Conservation (phyloP, 2,329 filamentous ascomycete genomes). For the Colletotrichum liriopes region DNA sequence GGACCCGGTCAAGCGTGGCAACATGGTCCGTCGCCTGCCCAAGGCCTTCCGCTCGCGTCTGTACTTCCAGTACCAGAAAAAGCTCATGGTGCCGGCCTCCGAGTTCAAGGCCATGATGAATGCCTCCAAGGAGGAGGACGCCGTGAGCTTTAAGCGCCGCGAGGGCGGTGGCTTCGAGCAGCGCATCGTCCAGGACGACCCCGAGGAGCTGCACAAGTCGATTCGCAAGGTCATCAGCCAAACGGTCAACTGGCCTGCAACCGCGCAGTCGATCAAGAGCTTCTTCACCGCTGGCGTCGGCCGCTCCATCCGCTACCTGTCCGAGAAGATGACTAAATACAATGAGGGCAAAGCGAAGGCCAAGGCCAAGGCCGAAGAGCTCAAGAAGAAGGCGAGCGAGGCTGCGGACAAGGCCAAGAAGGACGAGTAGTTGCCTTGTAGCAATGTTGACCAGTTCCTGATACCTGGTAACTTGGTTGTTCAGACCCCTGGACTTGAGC, state of each 20-base stretch:
- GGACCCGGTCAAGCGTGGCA: slow-evolving; percentile 90
- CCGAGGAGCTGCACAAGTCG: slow-evolving; percentile 76
- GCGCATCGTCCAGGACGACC: slow-evolving; percentile 81
- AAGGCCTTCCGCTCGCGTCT: slow-evolving; percentile 88
- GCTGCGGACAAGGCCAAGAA: slow-evolving; percentile 20
- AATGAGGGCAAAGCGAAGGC: slow-evolving; percentile 59
- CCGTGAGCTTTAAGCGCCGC: slow-evolving; percentile 77
- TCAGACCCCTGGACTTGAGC: background rate
- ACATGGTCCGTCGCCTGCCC: slow-evolving; percentile 95
- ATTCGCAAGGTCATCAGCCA: slow-evolving; percentile 85
- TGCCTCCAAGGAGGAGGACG: slow-evolving; percentile 79
- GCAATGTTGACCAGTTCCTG: background rate
- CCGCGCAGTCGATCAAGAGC: slow-evolving; percentile 88
- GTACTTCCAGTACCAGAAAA: slow-evolving; percentile 95
- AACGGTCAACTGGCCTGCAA: slow-evolving; percentile 94
- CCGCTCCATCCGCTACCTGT: slow-evolving; percentile 81
- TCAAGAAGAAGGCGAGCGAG: slow-evolving; percentile 41
- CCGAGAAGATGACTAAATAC: slow-evolving; percentile 84
- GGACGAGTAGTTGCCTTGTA: slow-evolving; percentile 1
- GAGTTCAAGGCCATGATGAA: slow-evolving; percentile 91
- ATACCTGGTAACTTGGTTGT: too few species aligned
- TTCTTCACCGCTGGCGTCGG: slow-evolving; percentile 82
- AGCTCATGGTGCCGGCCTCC: slow-evolving; percentile 85
- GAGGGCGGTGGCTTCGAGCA: slow-evolving; percentile 90
- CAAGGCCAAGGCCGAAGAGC: slow-evolving; percentile 47